Evolutionary conservation across 495 filamentous ascomycete genomes (phyloP).

Genomic region (Coniosporium apollinis): DNA sequence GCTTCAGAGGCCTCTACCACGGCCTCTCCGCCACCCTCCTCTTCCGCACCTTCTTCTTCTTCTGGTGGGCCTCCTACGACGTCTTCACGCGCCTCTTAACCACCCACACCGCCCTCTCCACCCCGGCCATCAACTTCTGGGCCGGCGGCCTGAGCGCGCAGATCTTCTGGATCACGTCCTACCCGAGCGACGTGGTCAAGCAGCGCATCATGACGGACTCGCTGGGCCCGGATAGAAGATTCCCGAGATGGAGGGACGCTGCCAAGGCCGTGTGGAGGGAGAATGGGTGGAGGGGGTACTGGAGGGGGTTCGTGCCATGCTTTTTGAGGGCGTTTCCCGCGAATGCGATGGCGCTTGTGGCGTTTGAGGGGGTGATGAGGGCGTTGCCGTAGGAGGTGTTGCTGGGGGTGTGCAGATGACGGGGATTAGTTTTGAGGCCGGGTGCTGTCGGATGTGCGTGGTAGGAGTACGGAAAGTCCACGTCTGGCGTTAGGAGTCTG

Average conservation of each 20-base stretch:
- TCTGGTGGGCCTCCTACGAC: slow-evolving; percentile 93
- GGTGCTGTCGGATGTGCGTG: too few species aligned
- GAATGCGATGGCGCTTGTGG: slow-evolving; percentile 84
- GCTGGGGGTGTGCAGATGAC: too few species aligned
- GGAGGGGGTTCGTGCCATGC: slow-evolving; percentile 86
- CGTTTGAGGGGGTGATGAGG: slow-evolving; percentile 81
- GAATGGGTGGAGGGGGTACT: slow-evolving; percentile 62
- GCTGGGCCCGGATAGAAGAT: slow-evolving; percentile 52
- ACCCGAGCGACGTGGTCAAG: slow-evolving; percentile 91
- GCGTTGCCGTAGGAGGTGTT: too few species aligned
- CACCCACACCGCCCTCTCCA: slow-evolving; percentile 49
- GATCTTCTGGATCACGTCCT: slow-evolving; percentile 82
- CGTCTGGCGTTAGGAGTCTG: too few species aligned
- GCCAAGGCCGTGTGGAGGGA: slow-evolving; percentile 60
- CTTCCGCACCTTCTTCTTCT: slow-evolving; percentile 89
- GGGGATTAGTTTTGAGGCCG: too few species aligned
- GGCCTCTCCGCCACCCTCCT: slow-evolving; percentile 71
- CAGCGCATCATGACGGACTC: slow-evolving; percentile 93
- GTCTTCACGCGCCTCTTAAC: slow-evolving; percentile 52
- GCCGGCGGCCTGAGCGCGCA: slow-evolving; percentile 85
- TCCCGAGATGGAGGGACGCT: slow-evolving; percentile 64
- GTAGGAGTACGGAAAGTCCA: too few species aligned
- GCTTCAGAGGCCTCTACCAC: slow-evolving; percentile 64
- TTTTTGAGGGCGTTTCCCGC: slow-evolving; percentile 91
- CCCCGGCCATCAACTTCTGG: slow-evolving; percentile 87